phyloP scores from a whole-genome alignment of 202 grass and related monocot species.

The Panicum virgatum region DNA sequence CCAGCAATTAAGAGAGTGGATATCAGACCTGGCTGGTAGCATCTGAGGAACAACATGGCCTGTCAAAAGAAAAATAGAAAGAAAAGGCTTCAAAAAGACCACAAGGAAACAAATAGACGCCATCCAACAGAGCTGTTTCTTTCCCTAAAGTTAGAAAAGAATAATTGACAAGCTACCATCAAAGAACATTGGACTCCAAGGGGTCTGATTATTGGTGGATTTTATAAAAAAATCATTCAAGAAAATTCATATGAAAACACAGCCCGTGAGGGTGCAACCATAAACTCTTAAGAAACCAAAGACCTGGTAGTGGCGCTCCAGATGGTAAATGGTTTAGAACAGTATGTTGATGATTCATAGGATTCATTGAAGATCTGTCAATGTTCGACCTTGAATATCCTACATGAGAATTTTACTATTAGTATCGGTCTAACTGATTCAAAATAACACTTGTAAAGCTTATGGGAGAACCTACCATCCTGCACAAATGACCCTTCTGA shows the following conservation, averaged over 20 bases:
- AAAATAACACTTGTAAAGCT: conserved; percentile 38
- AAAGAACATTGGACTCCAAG: conserved; percentile 28
- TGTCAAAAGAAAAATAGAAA: conserved; percentile 46
- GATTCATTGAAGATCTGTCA: conserved; percentile 67
- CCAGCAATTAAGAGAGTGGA: conserved; percentile 70
- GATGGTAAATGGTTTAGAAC: conserved; percentile 65
- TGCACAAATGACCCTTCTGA: conserved; percentile 54
- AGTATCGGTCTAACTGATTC: conserved; percentile 22
- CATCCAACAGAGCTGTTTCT: conserved; percentile 13
- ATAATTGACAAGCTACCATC: conserved; percentile 8
- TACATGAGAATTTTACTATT: conserved; percentile 43
- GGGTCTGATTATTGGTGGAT: conserved; percentile 6
- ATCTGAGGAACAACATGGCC: conserved; percentile 66
- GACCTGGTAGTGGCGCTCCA: conserved; percentile 70
- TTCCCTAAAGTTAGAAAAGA: conserved; percentile 24
- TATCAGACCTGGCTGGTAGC: conserved; percentile 64
- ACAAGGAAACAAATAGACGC: not conserved
- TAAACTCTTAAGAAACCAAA: conserved; percentile 39
- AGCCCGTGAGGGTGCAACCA: conserved; percentile 16
- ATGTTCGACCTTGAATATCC: conserved; percentile 79
- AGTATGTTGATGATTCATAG: conserved; percentile 68
- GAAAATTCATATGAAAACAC: conserved; percentile 21
- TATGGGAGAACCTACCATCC: conserved; percentile 63
- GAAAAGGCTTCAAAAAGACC: not conserved
- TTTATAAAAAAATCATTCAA: conserved; percentile 21